phyloP scores from a whole-genome alignment of 768 basidiomycete genomes.

The Pleurotus salmoneostramineus region DNA sequence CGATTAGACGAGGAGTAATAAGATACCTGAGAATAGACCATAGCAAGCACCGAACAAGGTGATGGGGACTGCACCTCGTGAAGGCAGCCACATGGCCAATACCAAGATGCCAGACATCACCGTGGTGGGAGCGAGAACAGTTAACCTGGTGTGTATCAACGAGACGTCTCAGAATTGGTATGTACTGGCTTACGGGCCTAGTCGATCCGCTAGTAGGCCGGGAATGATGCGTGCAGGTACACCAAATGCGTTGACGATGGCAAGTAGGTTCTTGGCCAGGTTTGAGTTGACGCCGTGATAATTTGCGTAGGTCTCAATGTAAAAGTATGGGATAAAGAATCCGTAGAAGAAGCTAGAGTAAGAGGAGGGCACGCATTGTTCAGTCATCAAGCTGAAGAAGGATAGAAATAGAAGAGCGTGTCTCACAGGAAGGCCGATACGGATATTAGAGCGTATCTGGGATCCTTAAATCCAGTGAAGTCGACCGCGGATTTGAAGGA shows the following conservation, averaged over 20 bases:
- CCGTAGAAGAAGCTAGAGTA: slow-evolving; percentile 21
- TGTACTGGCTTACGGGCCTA: slow-evolving; percentile 16
- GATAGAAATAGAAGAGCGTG: neutral
- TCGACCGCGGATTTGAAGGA: slow-evolving; percentile 18
- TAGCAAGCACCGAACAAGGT: slow-evolving; percentile 24
- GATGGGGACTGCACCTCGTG: slow-evolving; percentile 17
- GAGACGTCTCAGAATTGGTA: neutral
- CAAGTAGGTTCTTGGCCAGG: slow-evolving; percentile 21
- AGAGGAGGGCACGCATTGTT: neutral
- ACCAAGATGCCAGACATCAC: slow-evolving; percentile 18
- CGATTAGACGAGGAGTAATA: slow-evolving; percentile 2
- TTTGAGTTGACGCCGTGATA: slow-evolving; percentile 16
- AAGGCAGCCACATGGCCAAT: slow-evolving; percentile 23
- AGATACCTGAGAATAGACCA: slow-evolving; percentile 24
- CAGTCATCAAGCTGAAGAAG: neutral
- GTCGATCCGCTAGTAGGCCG: slow-evolving; percentile 22
- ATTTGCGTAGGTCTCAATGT: slow-evolving; percentile 24
- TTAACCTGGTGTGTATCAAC: slow-evolving; percentile 16
- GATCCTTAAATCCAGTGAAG: slow-evolving; percentile 20
- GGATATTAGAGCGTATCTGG: slow-evolving; percentile 15
- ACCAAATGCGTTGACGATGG: slow-evolving; percentile 25
- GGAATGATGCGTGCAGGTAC: slow-evolving; percentile 21
- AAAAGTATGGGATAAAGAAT: slow-evolving; percentile 30
- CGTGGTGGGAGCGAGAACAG: slow-evolving; percentile 21
- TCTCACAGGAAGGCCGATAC: slow-evolving; percentile 18